phyloP scores from a whole-genome alignment of 306 rosid genomes.

The Cucumis cinereus region DNA sequence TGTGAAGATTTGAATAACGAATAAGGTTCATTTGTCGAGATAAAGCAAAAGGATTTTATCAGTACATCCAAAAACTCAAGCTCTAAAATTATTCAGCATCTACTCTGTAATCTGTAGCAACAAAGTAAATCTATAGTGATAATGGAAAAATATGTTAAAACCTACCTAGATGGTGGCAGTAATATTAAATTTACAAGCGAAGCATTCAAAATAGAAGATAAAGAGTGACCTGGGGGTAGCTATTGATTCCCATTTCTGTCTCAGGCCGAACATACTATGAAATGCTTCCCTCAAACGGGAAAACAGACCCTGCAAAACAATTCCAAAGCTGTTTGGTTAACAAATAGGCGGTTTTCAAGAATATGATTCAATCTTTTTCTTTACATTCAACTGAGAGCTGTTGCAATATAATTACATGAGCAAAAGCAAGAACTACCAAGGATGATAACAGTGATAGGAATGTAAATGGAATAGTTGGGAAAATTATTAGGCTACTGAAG shows the following conservation, averaged over 20 bases:
- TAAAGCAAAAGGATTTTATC: not conserved
- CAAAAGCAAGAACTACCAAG: not conserved
- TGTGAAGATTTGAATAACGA: not conserved
- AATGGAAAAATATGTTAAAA: not conserved
- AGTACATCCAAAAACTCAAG: not conserved
- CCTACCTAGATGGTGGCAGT: not conserved
- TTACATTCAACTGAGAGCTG: not conserved
- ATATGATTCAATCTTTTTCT: not conserved
- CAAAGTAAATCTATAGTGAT: not conserved
- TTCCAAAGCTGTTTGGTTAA: not conserved
- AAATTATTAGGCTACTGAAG: not conserved
- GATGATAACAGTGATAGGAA: not conserved
- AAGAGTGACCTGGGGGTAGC: not conserved
- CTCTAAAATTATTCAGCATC: not conserved
- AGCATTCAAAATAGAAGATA: not conserved
- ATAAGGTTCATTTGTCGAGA: not conserved
- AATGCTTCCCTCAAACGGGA: not conserved
- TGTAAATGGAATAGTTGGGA: not conserved
- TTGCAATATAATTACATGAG: not conserved
- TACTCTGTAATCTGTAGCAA: not conserved
- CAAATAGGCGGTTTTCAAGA: not conserved
- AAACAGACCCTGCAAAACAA: not conserved
- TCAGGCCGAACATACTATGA: not conserved
- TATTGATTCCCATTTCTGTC: not conserved
- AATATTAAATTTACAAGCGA: not conserved